Evolutionary conservation across 352 stramenopile genomes (phyloP).

Genomic region (Phytophthora megakarya): DNA sequence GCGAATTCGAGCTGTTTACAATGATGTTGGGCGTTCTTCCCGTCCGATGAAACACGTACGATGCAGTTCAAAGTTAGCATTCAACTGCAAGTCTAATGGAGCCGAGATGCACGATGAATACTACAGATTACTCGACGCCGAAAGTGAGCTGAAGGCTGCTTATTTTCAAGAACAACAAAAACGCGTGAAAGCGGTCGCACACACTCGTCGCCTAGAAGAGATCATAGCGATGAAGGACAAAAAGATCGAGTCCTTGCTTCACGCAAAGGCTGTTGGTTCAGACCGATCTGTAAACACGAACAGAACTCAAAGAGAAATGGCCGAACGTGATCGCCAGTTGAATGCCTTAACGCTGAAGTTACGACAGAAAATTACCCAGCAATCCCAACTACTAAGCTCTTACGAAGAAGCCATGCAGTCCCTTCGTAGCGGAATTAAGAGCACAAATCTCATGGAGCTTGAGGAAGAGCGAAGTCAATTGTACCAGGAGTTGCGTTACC

Average conservation of each 20-base stretch:
- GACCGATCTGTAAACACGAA: conserved; percentile 12
- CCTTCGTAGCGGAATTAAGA: conserved; percentile 52
- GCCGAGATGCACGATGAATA: conserved; percentile 68
- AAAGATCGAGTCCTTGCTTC: conserved; percentile 67
- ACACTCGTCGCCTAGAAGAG: conserved; percentile 61
- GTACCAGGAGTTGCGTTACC: conserved; percentile 44
- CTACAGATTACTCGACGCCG: conserved; percentile 56
- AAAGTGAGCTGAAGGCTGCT: conserved; percentile 51
- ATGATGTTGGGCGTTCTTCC: conserved; percentile 38
- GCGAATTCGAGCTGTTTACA: conserved; percentile 57
- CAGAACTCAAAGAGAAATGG: conserved; percentile 43
- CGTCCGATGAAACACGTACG: conserved; percentile 25
- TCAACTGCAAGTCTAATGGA: conserved; percentile 46
- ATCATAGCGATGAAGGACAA: conserved; percentile 70
- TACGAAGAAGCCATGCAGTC: conserved; percentile 71
- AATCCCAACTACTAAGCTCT: conserved; percentile 50
- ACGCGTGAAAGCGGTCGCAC: conserved; percentile 52
- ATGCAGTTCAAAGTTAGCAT: conserved; percentile 28
- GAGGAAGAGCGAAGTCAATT: conserved; percentile 63
- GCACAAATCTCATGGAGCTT: conserved; percentile 60
- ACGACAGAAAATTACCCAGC: conserved; percentile 56
- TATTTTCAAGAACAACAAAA: conserved; percentile 59
- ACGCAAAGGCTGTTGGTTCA: conserved; percentile 35
- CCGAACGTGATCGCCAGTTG: conserved; percentile 53
- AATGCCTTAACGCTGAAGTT: conserved; percentile 57